Evolutionary conservation across 129 eudicot genomes (phyloP), one percentile per base, ranked within the genome.

Genomic region (Flaveria trinervia): DNA sequence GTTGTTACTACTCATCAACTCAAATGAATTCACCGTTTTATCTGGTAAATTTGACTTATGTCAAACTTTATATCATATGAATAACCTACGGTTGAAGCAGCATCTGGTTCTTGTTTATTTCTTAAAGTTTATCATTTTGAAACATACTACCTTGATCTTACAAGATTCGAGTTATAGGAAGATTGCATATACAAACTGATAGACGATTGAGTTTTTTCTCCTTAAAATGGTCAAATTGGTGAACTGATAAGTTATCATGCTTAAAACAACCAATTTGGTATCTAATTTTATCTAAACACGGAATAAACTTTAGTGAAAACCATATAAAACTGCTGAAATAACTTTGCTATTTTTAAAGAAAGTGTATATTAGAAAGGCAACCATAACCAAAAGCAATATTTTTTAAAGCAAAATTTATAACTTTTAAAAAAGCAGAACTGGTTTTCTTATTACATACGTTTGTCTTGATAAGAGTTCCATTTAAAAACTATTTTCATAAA

Each of bases 401-500:
- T 23, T 52, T 52, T 52, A 44, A 68, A 69, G 76, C 44, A 51
- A 18, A 43, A 55, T 65, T 39, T 25, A 9, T 48, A 20, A 16
- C 11, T 51, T 54, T 26, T 3, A 13, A 70, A 62, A 62, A 71
- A 72, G 16, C 22, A 11, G 2, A 54, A 62, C 28, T 52, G 43
- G 72, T 23, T 14, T 71, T 79, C 65, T 39, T 50, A 36, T 2
- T 72, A 23, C 17, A 25, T 55, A 68, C 39, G 50, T 56, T 68
- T 56, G 46, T 55, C 55, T 55, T 79, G n/a, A 50, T 65, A 51
- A 56, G 69, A 51, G 56, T 50, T 65, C 73, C 68, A 71, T 64
- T 51, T 36, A 36, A 62, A 71, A 79, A 56, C 57, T 1, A 79
- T 49, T 33, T 33, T 61, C 78, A 61, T 25, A 70, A 78, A 70